Conservation (phyloP, 805 yeast genomes). For the Sugiyamaella smithiae region DNA sequence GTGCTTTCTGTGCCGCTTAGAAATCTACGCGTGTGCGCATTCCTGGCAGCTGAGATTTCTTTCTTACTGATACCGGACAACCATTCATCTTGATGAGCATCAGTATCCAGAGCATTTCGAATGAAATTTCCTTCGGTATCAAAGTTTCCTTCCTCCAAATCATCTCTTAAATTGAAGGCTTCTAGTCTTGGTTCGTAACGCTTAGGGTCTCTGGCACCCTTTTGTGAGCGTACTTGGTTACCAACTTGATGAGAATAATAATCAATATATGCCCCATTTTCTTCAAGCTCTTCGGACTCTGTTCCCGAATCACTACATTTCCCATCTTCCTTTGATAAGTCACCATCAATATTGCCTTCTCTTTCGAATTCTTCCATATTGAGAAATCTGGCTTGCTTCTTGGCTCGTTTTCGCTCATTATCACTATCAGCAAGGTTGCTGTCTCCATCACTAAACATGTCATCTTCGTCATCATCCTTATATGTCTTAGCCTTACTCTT, state of each 20-base stretch:
- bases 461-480: constrained; percentile 35
- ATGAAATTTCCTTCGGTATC: constrained; percentile 61
- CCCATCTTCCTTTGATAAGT: constrained; percentile 27
- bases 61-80: constrained; percentile 35
- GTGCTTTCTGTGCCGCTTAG: constrained; percentile 12
- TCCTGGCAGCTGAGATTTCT: constrained; percentile 39
- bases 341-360: constrained; percentile 25
- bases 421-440: constrained; percentile 15
- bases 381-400: constrained; percentile 29
- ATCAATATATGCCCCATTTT: constrained; percentile 21
- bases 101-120: constrained; percentile 39
- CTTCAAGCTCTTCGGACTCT: constrained; percentile 24
- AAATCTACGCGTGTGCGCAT: constrained; percentile 34
- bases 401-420: constrained; percentile 6
- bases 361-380: constrained; percentile 41
- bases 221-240: constrained; percentile 9
- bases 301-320: constrained; percentile 24
- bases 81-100: constrained; percentile 41
- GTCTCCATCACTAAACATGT: constrained; percentile 27
- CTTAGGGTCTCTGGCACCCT: constrained; percentile 14
- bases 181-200: constrained; percentile 47
- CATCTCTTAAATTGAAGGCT: constrained; percentile 58
- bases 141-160: constrained; percentile 56
- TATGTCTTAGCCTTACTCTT: constrained; percentile 21
- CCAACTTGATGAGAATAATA: constrained; percentile 22